Evolutionary conservation across 352 stramenopile genomes (phyloP), one percentile per base, ranked within the genome.

Genomic region (Blastocystis sp.): DNA sequence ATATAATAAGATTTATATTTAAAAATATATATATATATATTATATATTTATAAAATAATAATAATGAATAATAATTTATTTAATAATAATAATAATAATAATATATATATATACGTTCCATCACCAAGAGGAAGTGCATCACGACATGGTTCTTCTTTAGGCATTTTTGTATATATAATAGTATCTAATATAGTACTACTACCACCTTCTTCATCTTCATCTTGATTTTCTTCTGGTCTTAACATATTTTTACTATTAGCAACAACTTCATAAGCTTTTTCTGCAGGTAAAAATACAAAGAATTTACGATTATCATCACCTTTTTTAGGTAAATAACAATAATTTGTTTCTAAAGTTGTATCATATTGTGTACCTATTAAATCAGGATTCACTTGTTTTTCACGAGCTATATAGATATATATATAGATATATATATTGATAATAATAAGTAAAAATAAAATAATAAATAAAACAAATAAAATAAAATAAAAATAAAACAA

Each of bases 81-180:
- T n/a, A n/a, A n/a, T n/a, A n/a, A n/a, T n/a, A n/a, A n/a, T n/a
- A n/a, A n/a, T n/a, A n/a, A n/a, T n/a, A n/a, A n/a, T n/a, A n/a
- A n/a, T n/a, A n/a, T n/a, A n/a, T n/a, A n/a, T n/a, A n/a, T n/a
- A n/a, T n/a, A n/a, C n/a, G n/a, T n/a, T 23, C 34, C 25, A 13
- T 62, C 41, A 31, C 40, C 54, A 39, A 62, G 52, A 18, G 52
- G 52, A 7, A 62, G 24, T n/a, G 44, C 52, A 27, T 62, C 52
- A 13, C 40, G 32, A 25, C 52, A 62, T 9, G 25, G 13, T 30
- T 48, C 52, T 32, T 62, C 52, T 23, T 62, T 62, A 10, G 52
- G 52, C 52, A 62, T 62, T 16, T 46, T 31, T 2, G 9, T 25
- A 27, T 48, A 62, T 42, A 62, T 1, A 27, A 62, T 28, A 13